Base-by-base conservation (phyloP, 2,329 filamentous ascomycete genomes). In the Aureobasidium sp. region DNA sequence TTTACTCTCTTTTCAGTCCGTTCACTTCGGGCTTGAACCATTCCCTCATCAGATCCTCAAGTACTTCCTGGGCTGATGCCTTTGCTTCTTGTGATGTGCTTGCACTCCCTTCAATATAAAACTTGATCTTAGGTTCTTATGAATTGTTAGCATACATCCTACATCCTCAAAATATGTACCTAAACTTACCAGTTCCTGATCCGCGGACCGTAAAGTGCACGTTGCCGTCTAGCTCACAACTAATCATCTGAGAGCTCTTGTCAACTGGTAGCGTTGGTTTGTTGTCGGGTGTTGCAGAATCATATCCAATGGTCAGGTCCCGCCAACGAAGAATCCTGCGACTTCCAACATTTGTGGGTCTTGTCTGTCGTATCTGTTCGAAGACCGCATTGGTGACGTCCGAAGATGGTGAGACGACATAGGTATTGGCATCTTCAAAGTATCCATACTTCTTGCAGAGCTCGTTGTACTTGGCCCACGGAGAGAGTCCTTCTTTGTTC, bases 361-460 rank as follows among this genome's bases (percentile, higher is more conserved):
- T 50, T 4, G 45, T 58, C 3, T 62, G 61, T 36, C 84, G 77
- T 57, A 87, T 83, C 0, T 74, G 73, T 11, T 75, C 74, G 69
- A 87, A 87, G 27, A 85, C 74, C n/a, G 70, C 66, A 27, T 75
- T 76, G 1, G 84, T 86, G 2, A 77, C 74, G 1, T 75, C 73
- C 0, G 83, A 75, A 2, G 77, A 79, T 0, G 83, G 82, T 2
- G 84, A 85, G 34, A 83, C 77, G 67, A 87, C 80, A 66, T 87
- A 87, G 6, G 82, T 84, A 67, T 87, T 87, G 13, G 83, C 78
- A 41, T 83, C 84, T 66, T 84, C 83, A 65, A 86, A 84, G 71
- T 81, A 82, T 11, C 85, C 85, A 63, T 83, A 83, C 44, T 77
- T 75, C 54, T 78, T 54, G 66, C 86, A 86, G 3, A 87, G 72